Evolutionary conservation across 257 asterid species (phyloP).

Genomic region (Jacaranda copaia): DNA sequence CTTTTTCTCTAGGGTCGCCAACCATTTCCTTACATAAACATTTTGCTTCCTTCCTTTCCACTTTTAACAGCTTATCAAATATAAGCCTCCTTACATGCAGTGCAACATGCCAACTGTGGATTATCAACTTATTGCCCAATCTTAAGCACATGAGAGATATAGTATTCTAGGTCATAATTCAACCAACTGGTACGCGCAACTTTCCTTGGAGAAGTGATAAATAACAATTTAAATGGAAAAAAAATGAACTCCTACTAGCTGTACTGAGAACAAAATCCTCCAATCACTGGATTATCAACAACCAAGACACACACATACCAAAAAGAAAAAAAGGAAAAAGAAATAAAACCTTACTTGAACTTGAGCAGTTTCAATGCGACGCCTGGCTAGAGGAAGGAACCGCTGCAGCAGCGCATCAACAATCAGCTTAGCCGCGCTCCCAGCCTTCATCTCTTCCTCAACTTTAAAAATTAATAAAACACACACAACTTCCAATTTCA

Average conservation of each 20-base stretch:
- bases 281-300: slow-evolving; percentile 9
- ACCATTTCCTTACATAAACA: slow-evolving; percentile 24
- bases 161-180: slow-evolving; percentile 20
- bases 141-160: not conserved
- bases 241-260: not conserved
- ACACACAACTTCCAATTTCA: slow-evolving; percentile 41
- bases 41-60: slow-evolving; percentile 7
- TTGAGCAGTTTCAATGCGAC: slow-evolving; percentile 99
- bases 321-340: not conserved
- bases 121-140: slow-evolving; percentile 19
- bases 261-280: slow-evolving; percentile 3
- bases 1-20: slow-evolving; percentile 26
- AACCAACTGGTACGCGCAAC: not conserved
- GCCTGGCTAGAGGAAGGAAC: slow-evolving; percentile 96
- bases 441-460: slow-evolving; percentile 83
- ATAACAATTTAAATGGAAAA: not conserved
- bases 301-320: not conserved
- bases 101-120: not conserved
- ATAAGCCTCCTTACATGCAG: slow-evolving; percentile 20
- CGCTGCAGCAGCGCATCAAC: slow-evolving; percentile 98
- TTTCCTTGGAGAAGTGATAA: not conserved
- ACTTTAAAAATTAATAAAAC: slow-evolving; percentile 22
- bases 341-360: slow-evolving; percentile 68
- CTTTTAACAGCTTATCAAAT: slow-evolving; percentile 22
- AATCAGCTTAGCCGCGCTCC: slow-evolving; percentile 96